Evolutionary conservation across 202 grass and related monocot genomes (phyloP).

Genomic region (Musa balbisiana): DNA sequence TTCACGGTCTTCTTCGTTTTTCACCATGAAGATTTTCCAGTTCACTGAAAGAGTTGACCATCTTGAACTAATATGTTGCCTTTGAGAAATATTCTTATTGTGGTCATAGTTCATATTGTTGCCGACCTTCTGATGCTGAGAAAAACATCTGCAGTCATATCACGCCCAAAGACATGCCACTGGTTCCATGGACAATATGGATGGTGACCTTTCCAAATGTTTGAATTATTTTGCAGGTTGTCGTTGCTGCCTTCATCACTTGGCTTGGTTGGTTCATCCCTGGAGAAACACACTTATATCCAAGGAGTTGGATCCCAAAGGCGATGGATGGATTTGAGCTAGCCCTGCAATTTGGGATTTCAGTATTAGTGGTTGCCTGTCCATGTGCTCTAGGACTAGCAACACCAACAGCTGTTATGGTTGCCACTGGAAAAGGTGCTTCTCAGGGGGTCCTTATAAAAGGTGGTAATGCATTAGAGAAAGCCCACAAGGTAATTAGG

Average conservation of each 20-base stretch:
- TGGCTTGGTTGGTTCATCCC: constrained; percentile 87
- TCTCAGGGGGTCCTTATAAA: constrained; percentile 97
- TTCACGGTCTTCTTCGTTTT: too few species aligned
- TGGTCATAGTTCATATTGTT: too few species aligned
- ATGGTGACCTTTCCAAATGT: neutral
- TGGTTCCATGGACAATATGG: neutral
- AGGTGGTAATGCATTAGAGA: constrained; percentile 90
- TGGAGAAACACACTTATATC: constrained; percentile 64
- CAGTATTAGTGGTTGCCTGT: constrained; percentile 89
- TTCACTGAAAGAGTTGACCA: too few species aligned
- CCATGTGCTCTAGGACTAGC: constrained; percentile 94
- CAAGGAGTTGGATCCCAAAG: constrained; percentile 64
- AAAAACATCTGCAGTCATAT: too few species aligned
- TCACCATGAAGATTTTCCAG: too few species aligned
- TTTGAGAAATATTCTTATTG: too few species aligned
- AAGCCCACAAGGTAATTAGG: constrained; percentile 78
- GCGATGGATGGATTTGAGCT: constrained; percentile 97
- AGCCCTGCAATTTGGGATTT: constrained; percentile 95
- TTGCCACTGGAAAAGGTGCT: constrained; percentile 94
- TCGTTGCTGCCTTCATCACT: constrained; percentile 67
- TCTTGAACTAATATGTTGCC: too few species aligned
- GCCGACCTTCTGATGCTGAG: too few species aligned
- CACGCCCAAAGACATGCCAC: too few species aligned
- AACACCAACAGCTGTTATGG: constrained; percentile 98
- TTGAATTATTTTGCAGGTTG: constrained; percentile 48